A percentile compares a stretch with the other conserved stretches of the same genome.
These are phyloP conservation scores for Coriolopsis trogii DNA, from an alignment of 1,284 basidiomycete species.

Conservation along the genomic window DNA sequence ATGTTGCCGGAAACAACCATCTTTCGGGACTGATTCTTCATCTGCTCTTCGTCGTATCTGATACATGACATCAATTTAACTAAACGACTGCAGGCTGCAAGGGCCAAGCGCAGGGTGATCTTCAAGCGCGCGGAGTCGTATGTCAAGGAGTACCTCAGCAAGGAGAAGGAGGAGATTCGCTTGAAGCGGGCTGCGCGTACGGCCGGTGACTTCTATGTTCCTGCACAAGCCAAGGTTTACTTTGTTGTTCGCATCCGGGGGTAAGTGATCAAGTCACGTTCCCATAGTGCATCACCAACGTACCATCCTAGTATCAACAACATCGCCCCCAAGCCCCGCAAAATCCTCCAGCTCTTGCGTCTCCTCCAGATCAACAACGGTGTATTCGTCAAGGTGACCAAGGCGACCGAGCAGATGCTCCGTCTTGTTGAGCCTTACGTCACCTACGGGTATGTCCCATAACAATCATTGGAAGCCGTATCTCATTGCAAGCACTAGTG, in stretches of 20 bases:
- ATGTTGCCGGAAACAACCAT: slow-evolving; percentile 92
- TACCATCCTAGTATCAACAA: slow-evolving; percentile 99
- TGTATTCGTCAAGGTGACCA: slow-evolving; percentile 97
- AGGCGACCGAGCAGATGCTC: slow-evolving; percentile 97
- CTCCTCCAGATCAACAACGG: slow-evolving; percentile 99
- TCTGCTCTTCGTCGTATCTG: background rate
- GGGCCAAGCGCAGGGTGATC: slow-evolving; percentile 94
- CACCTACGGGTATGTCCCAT: slow-evolving; percentile 82
- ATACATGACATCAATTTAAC: background rate
- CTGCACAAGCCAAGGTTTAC: slow-evolving; percentile 96
- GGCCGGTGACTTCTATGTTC: slow-evolving; percentile 96
- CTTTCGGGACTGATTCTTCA: slow-evolving; percentile 88
- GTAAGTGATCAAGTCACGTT: slow-evolving; percentile 47
- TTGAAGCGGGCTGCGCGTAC: slow-evolving; percentile 92
- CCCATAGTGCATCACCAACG: background rate
- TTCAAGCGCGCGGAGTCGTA: slow-evolving; percentile 99
- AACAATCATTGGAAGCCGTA: background rate
- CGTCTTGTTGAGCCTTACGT: slow-evolving; percentile 97
- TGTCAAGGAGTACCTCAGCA: slow-evolving; percentile 93
- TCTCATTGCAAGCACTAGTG: slow-evolving; percentile 46
- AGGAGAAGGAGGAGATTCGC: slow-evolving; percentile 97
- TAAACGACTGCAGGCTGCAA: slow-evolving; percentile 70
- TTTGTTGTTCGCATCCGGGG: slow-evolving; percentile 97
- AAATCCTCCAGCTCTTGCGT: slow-evolving; percentile 98
- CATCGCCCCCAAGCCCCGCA: slow-evolving; percentile 98